phyloP scores from a whole-genome alignment of 352 stramenopile genomes.

The Phytophthora tentaculata region DNA sequence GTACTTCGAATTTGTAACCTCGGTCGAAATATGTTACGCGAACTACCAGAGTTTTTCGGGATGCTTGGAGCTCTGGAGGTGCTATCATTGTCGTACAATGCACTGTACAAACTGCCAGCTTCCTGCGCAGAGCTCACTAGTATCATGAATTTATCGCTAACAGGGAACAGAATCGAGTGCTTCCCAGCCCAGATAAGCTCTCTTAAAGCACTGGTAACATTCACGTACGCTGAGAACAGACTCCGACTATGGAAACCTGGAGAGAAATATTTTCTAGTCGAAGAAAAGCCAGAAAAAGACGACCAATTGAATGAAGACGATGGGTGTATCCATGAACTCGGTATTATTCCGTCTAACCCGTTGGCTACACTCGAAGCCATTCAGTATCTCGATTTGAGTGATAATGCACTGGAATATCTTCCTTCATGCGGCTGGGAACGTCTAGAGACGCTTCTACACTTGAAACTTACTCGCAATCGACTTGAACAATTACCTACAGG shows the following conservation, averaged over 20 bases:
- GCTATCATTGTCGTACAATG: constrained; percentile 48
- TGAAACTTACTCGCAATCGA: constrained; percentile 55
- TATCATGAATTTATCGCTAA: constrained; percentile 50
- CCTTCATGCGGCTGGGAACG: constrained; percentile 36
- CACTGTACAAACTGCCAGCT: constrained; percentile 44
- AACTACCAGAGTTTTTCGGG: constrained; percentile 53
- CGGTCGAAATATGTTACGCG: constrained; percentile 39
- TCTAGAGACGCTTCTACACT: constrained; percentile 42
- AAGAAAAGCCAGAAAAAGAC: constrained; percentile 16
- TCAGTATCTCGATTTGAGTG: constrained; percentile 56
- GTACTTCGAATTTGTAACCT: constrained; percentile 50
- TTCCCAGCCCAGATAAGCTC: constrained; percentile 39
- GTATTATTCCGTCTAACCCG: constrained; percentile 16
- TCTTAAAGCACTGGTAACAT: constrained; percentile 30
- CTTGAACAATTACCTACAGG: constrained; percentile 36
- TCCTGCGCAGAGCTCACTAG: constrained; percentile 46
- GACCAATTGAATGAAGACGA: background rate
- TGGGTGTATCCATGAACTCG: background rate
- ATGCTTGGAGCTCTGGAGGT: constrained; percentile 34
- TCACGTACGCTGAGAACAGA: constrained; percentile 57
- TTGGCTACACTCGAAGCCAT: constrained; percentile 30
- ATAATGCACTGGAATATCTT: constrained; percentile 45
- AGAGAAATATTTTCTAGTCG: constrained; percentile 9
- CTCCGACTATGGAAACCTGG: constrained; percentile 42
- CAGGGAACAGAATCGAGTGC: constrained; percentile 52